Base-by-base conservation (phyloP, 1,284 basidiomycete species). In the Cryptococcus sp. region DNA sequence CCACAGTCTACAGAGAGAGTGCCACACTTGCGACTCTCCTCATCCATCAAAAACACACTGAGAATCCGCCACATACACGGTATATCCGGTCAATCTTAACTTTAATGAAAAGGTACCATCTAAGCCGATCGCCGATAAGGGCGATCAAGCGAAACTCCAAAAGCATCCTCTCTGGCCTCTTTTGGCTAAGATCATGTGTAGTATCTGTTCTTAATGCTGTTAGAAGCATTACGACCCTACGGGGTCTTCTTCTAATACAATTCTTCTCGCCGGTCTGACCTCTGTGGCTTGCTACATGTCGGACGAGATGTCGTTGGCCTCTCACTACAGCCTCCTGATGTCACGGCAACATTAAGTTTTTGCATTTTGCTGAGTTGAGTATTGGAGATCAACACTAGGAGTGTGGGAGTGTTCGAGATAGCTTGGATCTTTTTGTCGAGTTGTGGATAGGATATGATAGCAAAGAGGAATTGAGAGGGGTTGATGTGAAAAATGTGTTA, bases 111-210 rank as follows among this genome's bases (percentile, higher is more conserved):
- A 23, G 23, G 23, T 23, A 23, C 23, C 23, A 23, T 23, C 23
- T 1, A 1, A 23, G 23, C 23, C 23, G 23, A 23, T 23, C 23
- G 23, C 23, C 23, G 1, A 23, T 23, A 23, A 1, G 23, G 23
- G 23, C 23, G 23, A 23, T 23, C 23, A 23, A 23, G 23, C 23
- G 23, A 23, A 23, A 23, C 23, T 23, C 23, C 23, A 23, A 41
- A 41, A 41, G 50, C 58, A 74, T 72, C 72, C 72, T 74, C 72
- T 74, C 72, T 74, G 70, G 71, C 72, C 72, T 72, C 71, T 71
- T 70, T 74, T 74, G 72, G 72, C 72, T 74, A 74, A 72, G 72
- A 74, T 74, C 72, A 73, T 74, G 72, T 74, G 72, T 74, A 74
- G 71, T 74, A 74, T 74, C 72, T 73, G 72, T 74, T 73, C 71